Evolutionary conservation across 2,329 filamentous ascomycete species (phyloP), one percentile per base, ranked within the genome.

Genomic region (Colletotrichum simmondsii): DNA sequence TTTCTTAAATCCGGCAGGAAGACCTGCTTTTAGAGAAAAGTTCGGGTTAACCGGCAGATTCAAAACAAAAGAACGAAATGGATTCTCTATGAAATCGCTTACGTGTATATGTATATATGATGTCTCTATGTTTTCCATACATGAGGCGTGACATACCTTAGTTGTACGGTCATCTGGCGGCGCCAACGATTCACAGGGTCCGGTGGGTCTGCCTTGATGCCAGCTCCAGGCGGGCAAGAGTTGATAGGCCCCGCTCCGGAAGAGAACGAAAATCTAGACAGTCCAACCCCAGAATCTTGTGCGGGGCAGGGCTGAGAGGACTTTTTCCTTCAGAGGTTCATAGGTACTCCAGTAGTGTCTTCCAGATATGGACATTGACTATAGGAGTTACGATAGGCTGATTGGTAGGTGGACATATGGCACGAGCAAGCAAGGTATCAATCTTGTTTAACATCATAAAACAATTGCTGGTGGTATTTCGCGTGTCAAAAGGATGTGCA

Each of bases 401-500:
- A 12, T 35, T 42, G 37, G 37, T 8, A 49, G 42, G 42, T 49
- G 42, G 42, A 7, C 42, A 22, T 10, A 10, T n/a, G 42, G 42
- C 42, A 49, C 16, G 19, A 11, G 42, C 42, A 10, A 11, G 19
- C 2, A 35, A 5, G 11, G 19, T 11, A 52, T 11, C 8, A 4
- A 26, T 19, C 2, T 30, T 57, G 26, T 4, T 37, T 5, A 42
- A 60, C 57, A 49, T 57, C 37, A 52, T 37, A 58, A 59, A 74
- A 61, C 59, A 74, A 65, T 56, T 72, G 68, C 59, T 69, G 64
- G 65, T 73, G 67, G 60, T 73, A 70, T 73, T 73, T 73, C 49
- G 61, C 64, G 73, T 74, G 76, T 77, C 75, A 77, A 75, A 75
- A 75, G 77, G 42, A 49, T 49, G 80, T 78, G 77, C 77, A 78